Base-by-base conservation (phyloP, 768 basidiomycete species). In the Kwoniella bestiolae region DNA sequence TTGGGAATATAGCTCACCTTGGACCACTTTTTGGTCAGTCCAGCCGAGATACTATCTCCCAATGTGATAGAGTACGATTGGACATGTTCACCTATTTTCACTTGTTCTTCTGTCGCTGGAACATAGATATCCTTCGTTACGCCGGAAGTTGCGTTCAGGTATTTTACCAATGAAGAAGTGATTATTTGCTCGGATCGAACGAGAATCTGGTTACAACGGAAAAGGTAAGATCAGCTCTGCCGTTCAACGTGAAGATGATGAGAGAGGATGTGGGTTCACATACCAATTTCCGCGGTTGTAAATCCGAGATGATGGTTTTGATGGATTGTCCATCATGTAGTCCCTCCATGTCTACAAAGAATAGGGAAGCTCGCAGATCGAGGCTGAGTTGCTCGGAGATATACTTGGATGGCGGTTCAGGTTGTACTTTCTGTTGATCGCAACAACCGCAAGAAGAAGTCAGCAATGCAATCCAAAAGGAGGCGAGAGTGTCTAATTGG, bases 311-410 rank as follows among this genome's bases (percentile, higher is more conserved):
- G 68, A 99, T 96, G 0, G 91, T 94, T 81, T 97, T 97, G 66
- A 96, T 89, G 0, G 96, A 94, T 66, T 95, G 91, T 1, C 95
- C 95, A 73, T 99, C 96, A 73, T 94, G 94, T 58, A 95, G 83
- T 31, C 96, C 96, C 75, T 98, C 96, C 87, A 98, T 88, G 76
- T 99, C 95, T 50, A 98, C 88, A 73, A 91, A 98, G 50, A 94
- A 86, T 29, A 98, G 82, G 4, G 90, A 87, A 72, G 95, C 96
- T 31, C 90, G 87, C 34, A 98, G 77, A 63, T 92, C 89, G 26
- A 97, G 86, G 63, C 90, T 88, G 5, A 90, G 83, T 26, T 87
- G 84, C 46, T 89, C 88, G 0, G 88, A 86, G 50, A 96, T 85
- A 72, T 88, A 98, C 80, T 97, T 98, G 35, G 90, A 94, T 16